Evolutionary conservation across 441 rosid genomes (phyloP), one percentile per base, ranked within the genome.

Genomic region (Erysimum cheiri): DNA sequence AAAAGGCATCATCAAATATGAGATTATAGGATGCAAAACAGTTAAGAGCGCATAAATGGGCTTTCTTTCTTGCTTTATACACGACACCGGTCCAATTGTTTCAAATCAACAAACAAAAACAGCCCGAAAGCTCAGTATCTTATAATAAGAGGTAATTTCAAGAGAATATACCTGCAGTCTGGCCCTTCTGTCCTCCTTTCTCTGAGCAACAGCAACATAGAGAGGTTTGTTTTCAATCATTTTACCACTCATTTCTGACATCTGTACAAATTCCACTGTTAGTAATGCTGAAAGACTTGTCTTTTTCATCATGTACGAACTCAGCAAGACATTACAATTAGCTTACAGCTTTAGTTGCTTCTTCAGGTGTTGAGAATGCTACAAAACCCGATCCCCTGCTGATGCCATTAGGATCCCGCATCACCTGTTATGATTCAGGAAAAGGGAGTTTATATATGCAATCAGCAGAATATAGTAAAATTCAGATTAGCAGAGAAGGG

Each of bases 381-480:
- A 90, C 92, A 81, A 90, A 90, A 29, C 91, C 94, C 0, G 97
- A 90, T 29, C 94, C 94, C 64, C 82, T 83, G 73, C 92, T 90
- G 33, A 83, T 64, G 39, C 96, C 96, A 78, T 61, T 85, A 40
- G 88, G 86, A 72, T 90, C 92, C 37, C 89, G 80, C 92, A 90
- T 90, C 48, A 88, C 94, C 97, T 90, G 72, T 40, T 24, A 71
- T 14, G 53, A 36, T 77, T 22, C 29, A 54, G 2, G 19, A 28
- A 36, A 19, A 43, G 29, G 4, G 28, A 40, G 29, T 54, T 46
- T 53, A 60, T 12, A 24, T 37, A 71, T 32, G n/a, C 41, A 71
- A 65, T 19, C n/a, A 19, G 29, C 19, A 64, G 32, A 1, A 17
- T 8, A 10, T 8, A 36, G 28, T 31, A 33, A 8, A 53, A 12